Percentiles rank a stretch among this genome's conserved stretches.
Conservation (phyloP, 495 filamentous ascomycete genomes). For the Tuber magnatum region DNA sequence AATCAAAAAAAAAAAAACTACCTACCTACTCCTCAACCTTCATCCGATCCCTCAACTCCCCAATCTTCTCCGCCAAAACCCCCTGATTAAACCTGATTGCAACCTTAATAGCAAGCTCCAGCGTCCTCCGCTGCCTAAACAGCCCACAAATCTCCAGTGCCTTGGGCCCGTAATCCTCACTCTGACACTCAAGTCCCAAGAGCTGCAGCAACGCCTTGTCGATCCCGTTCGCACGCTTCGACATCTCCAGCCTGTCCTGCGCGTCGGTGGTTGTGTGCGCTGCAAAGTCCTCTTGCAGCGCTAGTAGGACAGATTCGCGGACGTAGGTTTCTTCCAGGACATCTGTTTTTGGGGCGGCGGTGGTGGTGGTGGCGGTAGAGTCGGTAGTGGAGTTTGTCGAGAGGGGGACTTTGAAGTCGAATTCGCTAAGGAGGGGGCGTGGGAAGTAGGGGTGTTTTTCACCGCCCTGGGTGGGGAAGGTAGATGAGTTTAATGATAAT, state of each 20-base stretch:
- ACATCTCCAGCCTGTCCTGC: constrained; percentile 60
- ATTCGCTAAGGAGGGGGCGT: constrained; percentile 81
- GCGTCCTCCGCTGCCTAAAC: constrained; percentile 29
- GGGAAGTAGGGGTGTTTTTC: constrained; percentile 95
- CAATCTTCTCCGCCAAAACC: constrained; percentile 40
- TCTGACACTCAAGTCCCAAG: constrained; percentile 79
- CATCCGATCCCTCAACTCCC: constrained; percentile 31
- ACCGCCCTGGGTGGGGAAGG: constrained; percentile 50
- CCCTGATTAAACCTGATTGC: constrained; percentile 36
- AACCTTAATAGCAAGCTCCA: constrained; percentile 39
- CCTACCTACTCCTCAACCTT: constrained; percentile 26
- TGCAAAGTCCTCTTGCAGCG: constrained; percentile 65
- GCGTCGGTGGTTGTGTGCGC: constrained; percentile 52
- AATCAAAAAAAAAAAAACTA: background rate
- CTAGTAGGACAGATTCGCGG: constrained; percentile 60
- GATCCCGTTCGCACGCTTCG: constrained; percentile 65
- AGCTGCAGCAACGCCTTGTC: constrained; percentile 87
- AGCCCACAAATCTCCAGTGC: constrained; percentile 63
- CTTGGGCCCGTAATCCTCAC: constrained; percentile 88
- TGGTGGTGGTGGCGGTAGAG: background rate
- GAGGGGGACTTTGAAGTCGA: constrained; percentile 81
- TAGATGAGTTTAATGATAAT: no score
- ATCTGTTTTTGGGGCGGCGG: constrained; percentile 33
- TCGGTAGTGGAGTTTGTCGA: constrained; percentile 45
- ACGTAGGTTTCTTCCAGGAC: constrained; percentile 69